phyloP scores from a whole-genome alignment of 805 yeast genomes.

The Starmerella asiatica region DNA sequence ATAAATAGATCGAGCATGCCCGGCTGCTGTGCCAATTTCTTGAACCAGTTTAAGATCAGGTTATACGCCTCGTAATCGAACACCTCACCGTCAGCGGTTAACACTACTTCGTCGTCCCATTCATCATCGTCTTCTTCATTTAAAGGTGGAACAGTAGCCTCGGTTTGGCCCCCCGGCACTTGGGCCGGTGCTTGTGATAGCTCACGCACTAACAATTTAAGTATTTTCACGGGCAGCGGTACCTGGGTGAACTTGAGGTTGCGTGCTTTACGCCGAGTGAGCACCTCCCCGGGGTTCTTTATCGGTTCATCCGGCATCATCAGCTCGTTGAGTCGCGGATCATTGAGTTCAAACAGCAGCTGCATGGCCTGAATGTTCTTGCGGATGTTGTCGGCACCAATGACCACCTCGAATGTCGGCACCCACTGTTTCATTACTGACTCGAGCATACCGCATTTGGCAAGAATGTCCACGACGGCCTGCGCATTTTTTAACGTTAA shows the following conservation, averaged over 20 bases:
- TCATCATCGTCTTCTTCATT: slow-evolving; percentile 29
- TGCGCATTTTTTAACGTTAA: slow-evolving; percentile 49
- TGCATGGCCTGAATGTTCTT: slow-evolving; percentile 57
- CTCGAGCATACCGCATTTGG: slow-evolving; percentile 35
- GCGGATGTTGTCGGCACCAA: slow-evolving; percentile 63
- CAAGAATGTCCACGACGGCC: slow-evolving; percentile 51
- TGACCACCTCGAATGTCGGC: slow-evolving; percentile 59
- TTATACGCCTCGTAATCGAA: slow-evolving; percentile 19
- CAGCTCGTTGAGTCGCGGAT: slow-evolving; percentile 37
- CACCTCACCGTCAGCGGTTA: slow-evolving; percentile 19
- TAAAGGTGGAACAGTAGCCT: slow-evolving; percentile 1
- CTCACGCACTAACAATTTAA: slow-evolving; percentile 59
- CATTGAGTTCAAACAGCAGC: slow-evolving; percentile 47
- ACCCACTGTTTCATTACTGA: slow-evolving; percentile 70
- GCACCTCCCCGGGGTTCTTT: slow-evolving; percentile 48
- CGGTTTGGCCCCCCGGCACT: slow-evolving; percentile 2
- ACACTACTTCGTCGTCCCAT: slow-evolving; percentile 28
- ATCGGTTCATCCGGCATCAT: slow-evolving; percentile 58
- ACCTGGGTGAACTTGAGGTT: slow-evolving; percentile 47
- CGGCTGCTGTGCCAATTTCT: slow-evolving; percentile 12
- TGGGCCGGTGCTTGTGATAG: slow-evolving; percentile 40
- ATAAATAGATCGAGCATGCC: slow-evolving; percentile 15
- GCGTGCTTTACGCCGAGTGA: slow-evolving; percentile 76
- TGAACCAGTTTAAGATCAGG: slow-evolving; percentile 23
- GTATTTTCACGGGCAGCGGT: slow-evolving; percentile 56